phyloP scores from a whole-genome alignment of 495 filamentous ascomycete genomes.

The Penicillium bialowiezense region DNA sequence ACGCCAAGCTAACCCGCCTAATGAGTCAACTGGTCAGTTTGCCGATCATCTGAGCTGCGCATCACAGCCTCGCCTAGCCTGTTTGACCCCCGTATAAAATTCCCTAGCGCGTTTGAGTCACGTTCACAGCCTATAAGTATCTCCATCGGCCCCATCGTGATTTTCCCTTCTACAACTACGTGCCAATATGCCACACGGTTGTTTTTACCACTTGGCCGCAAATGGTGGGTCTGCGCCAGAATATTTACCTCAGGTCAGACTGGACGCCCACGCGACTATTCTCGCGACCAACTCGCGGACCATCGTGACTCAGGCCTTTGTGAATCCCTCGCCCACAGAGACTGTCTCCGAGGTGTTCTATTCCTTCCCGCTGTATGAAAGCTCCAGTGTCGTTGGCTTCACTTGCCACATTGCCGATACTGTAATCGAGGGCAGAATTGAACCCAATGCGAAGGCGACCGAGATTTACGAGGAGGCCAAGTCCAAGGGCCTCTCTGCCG shows the following conservation, averaged over 20 bases:
- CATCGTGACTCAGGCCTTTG: slow-evolving; percentile 58
- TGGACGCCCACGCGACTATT: slow-evolving; percentile 52
- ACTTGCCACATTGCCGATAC: slow-evolving; percentile 50
- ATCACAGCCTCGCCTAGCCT: neutral
- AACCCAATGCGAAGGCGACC: slow-evolving; percentile 57
- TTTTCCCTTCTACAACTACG: neutral
- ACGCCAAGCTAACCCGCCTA: no score
- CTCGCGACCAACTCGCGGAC: slow-evolving; percentile 56
- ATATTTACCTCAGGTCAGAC: slow-evolving; percentile 54
- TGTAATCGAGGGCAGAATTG: slow-evolving; percentile 55
- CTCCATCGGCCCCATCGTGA: neutral
- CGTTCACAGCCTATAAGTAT: no score
- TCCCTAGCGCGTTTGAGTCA: no score
- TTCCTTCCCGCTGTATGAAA: slow-evolving; percentile 66
- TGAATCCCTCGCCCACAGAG: slow-evolving; percentile 44
- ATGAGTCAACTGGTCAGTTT: no score
- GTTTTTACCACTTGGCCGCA: neutral
- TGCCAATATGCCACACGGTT: neutral
- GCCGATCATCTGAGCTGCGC: no score
- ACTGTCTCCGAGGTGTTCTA: slow-evolving; percentile 55
- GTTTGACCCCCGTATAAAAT: neutral
- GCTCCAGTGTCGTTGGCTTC: slow-evolving; percentile 63
- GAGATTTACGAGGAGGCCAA: slow-evolving; percentile 53
- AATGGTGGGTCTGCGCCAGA: neutral
- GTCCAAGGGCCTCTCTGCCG: slow-evolving; percentile 55